Evolutionary conservation across 23 red algal species (phyloP).

Genomic region (Gracilaria gracilis): DNA sequence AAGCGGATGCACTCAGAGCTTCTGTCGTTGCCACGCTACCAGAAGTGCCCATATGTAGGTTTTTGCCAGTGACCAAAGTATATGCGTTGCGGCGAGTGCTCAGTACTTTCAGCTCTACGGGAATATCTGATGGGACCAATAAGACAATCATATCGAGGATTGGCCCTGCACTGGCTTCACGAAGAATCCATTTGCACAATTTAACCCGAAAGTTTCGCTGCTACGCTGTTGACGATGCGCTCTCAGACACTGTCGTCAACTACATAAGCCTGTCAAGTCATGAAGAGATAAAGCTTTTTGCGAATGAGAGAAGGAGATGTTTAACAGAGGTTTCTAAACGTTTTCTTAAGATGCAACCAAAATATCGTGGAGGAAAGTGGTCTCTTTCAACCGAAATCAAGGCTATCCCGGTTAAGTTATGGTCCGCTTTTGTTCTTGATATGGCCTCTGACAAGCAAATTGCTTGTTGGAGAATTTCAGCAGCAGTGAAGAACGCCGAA

Average conservation of each 20-base stretch:
- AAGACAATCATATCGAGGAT: constrained; percentile 15
- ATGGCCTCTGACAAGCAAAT: constrained; percentile 31
- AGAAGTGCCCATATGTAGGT: neutral
- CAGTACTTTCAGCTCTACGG: neutral
- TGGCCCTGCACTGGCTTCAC: neutral
- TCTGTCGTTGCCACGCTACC: neutral
- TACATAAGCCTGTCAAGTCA: neutral
- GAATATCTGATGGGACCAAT: neutral
- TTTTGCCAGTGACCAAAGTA: neutral
- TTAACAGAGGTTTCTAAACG: neutral
- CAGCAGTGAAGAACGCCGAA: neutral
- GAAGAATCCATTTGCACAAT: constrained; percentile 16
- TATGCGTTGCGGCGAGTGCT: neutral
- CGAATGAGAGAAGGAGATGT: neutral
- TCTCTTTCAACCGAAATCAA: neutral
- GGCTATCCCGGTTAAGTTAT: neutral
- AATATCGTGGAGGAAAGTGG: neutral
- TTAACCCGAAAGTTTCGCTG: constrained; percentile 12
- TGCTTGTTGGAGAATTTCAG: constrained; percentile 12
- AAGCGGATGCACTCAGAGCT: neutral
- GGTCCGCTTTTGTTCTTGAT: constrained; percentile 14
- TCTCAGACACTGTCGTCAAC: neutral
- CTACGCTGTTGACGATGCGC: neutral
- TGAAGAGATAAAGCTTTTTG: neutral
- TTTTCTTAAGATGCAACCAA: neutral